These are phyloP conservation scores for Nevesoporus exiguus DNA, from an alignment of 768 basidiomycete genomes.

Conservation along the genomic window DNA sequence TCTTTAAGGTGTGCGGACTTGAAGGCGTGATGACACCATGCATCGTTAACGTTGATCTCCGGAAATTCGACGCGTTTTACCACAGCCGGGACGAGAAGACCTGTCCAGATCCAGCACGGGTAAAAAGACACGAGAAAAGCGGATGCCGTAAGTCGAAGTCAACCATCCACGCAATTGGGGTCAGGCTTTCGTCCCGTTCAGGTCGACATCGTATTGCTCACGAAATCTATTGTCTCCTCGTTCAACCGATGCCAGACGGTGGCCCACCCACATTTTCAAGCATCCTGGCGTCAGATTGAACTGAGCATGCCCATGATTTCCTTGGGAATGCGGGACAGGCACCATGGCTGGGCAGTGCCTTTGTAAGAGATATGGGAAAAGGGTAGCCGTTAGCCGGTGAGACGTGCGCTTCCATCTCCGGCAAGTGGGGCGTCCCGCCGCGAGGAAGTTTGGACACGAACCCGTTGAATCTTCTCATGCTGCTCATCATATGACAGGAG, in stretches of 20 bases:
- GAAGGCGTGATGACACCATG: slow-evolving; percentile 15
- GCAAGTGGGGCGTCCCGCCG: slow-evolving; percentile 12
- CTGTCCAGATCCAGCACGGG: slow-evolving; percentile 17
- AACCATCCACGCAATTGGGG: slow-evolving; percentile 26
- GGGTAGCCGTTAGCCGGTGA: slow-evolving; percentile 24
- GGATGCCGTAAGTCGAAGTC: slow-evolving; percentile 37
- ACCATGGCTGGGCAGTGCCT: not conserved
- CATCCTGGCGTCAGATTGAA: not conserved
- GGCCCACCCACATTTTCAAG: not conserved
- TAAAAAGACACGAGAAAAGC: slow-evolving; percentile 35
- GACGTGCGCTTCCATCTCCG: slow-evolving; percentile 17
- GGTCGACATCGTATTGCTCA: slow-evolving; percentile 6
- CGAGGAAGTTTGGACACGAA: slow-evolving; percentile 10
- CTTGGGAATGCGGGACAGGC: not conserved
- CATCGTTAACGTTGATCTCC: slow-evolving; percentile 30
- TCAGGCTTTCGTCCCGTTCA: slow-evolving; percentile 17
- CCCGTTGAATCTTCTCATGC: slow-evolving; percentile 16
- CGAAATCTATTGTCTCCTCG: not conserved
- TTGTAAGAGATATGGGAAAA: slow-evolving; percentile 6
- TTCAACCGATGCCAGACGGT: not conserved
- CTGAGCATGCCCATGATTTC: not conserved
- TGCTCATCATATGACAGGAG: slow-evolving; percentile 6
- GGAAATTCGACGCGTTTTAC: slow-evolving; percentile 25
- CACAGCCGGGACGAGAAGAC: slow-evolving; percentile 20
- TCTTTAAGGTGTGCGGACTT: slow-evolving; percentile 24